Evolutionary conservation across 2,329 filamentous ascomycete genomes (phyloP), one percentile per base, ranked within the genome.

Genomic region (Aphanocladium album): DNA sequence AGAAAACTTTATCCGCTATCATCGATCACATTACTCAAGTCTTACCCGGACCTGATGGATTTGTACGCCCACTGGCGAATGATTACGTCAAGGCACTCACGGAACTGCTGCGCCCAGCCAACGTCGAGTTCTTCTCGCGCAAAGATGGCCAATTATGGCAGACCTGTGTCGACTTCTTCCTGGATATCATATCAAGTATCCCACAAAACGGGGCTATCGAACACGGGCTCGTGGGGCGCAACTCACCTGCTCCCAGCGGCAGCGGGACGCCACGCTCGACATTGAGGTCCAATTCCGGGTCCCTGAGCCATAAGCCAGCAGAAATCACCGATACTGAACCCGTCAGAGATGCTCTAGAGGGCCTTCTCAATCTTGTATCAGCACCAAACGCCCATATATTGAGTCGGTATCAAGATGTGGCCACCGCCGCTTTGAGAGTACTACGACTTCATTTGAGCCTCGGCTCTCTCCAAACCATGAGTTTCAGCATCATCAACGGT

Each of bases 21-120:
- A 79, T 96, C 64, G 87, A 91, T 64, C 92, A 96, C 73, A 88
- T 98, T 63, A 87, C 85, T 3, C 87, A 96, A 65, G 85, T 86
- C 19, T 79, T 96, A 3, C 83, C 86, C 2, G 82, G 79, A 0
- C 74, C 76, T 3, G 85, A 85, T 16, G 81, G 79, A 2, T 83
- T 89, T 58, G 86, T 91, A 64, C 80, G 86, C 61, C 87, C 89
- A 14, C 79, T 99, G 5, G 76, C 87, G 25, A 81, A 86, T 53
- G 86, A 95, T 69, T 96, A 97, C 71, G 81, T 90, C 65, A 96
- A 90, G 76, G 83, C 87, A 21, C 76, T 99, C 65, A 79, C 83
- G 5, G 80, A 83, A 30, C 74, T 97, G 3, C 80, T 98, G 46
- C 84, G 89, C 67, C 84, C 86, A 50, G 83, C 90, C 19, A 91